Evolutionary conservation across 2,329 filamentous ascomycete genomes (phyloP).

Genomic region (Pestalotiopsis fici): DNA sequence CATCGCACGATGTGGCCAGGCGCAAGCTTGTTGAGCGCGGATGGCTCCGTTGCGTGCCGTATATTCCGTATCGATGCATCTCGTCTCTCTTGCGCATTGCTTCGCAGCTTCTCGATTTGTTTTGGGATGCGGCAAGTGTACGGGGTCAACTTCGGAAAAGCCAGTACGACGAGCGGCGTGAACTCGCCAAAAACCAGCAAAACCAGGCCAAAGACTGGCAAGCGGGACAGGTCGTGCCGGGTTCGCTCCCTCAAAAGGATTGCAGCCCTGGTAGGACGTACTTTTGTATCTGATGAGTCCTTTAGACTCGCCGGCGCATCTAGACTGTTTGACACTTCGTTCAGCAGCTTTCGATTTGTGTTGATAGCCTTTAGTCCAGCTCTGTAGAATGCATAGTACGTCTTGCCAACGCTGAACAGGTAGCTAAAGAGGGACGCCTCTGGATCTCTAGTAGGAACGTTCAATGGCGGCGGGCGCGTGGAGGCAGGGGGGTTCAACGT

Average conservation of each 20-base stretch:
- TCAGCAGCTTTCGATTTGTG: slow-evolving; percentile 60
- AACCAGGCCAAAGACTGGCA: slow-evolving; percentile 77
- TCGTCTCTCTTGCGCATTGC: slow-evolving; percentile 54
- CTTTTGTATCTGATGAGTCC: slow-evolving; percentile 43
- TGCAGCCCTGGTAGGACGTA: slow-evolving; percentile 60
- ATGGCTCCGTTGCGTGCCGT: slow-evolving; percentile 20
- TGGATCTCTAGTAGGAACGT: slow-evolving; percentile 57
- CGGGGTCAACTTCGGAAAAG: slow-evolving; percentile 71
- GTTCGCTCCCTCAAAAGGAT: slow-evolving; percentile 72
- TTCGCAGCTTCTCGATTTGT: slow-evolving; percentile 64
- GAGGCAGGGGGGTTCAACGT: slow-evolving; percentile 70
- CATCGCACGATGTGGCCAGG: slow-evolving; percentile 26
- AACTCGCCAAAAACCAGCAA: slow-evolving; percentile 83
- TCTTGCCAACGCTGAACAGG: slow-evolving; percentile 66
- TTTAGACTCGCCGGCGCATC: slow-evolving; percentile 21
- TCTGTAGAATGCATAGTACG: slow-evolving; percentile 87
- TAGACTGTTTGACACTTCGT: slow-evolving; percentile 37
- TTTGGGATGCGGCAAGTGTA: slow-evolving; percentile 79
- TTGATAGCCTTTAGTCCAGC: slow-evolving; percentile 75
- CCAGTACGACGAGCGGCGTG: slow-evolving; percentile 76
- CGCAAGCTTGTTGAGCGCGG: not conserved
- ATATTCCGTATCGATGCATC: slow-evolving; percentile 47
- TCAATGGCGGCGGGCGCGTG: slow-evolving; percentile 72
- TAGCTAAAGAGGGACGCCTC: slow-evolving; percentile 49
- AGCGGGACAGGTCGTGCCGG: slow-evolving; percentile 70